Base-by-base conservation (phyloP, 192 early-diverging fungal species). In the Thoreauomyces humboldtii region DNA sequence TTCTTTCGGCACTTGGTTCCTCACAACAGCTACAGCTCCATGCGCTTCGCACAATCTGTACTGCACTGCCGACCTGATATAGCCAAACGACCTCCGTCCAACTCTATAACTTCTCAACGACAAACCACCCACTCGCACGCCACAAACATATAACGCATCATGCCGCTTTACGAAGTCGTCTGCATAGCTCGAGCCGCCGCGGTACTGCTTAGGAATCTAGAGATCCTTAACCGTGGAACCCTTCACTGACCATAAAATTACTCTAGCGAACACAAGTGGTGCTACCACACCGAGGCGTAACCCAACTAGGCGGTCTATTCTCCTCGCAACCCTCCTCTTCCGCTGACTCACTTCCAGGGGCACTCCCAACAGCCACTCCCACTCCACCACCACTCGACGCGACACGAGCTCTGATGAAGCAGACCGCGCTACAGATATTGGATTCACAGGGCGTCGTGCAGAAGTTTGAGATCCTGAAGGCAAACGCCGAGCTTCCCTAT, bases 391-490 rank as follows among this genome's bases (percentile, higher is more conserved):
- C 62, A 17, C 51, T 53, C 31, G 43, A 35, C 21, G 22, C 37
- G 15, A 66, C 64, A 11, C 53, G 33, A 27, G 38, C 67, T 19
- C 73, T 96, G 51, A 77, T 93, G 61, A 88, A 86, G 65, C 80
- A 75, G 21, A 87, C 89, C 19, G 90, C 94, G 21, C 72, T 79
- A 50, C 83, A 85, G 48, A 87, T 97, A 31, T 75, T 97, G 44
- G 86, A 93, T 68, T 81, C 77, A 52, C 87, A 89, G 31, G 95
- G 95, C 43, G 92, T 93, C 31, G 92, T 97, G 9, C 82, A 92
- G 38, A 82, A 85, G 12, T 88, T 97, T 73, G 81, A 89, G 58
- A 75, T 91, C 70, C 87, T 87, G 67, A 71, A 77, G 48, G 17
- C 34, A 27, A 37, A 32, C 15, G 19, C 31, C 14, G 21, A 48